Base-by-base conservation (phyloP, 2,329 filamentous ascomycete species). In the Claviceps africana region DNA sequence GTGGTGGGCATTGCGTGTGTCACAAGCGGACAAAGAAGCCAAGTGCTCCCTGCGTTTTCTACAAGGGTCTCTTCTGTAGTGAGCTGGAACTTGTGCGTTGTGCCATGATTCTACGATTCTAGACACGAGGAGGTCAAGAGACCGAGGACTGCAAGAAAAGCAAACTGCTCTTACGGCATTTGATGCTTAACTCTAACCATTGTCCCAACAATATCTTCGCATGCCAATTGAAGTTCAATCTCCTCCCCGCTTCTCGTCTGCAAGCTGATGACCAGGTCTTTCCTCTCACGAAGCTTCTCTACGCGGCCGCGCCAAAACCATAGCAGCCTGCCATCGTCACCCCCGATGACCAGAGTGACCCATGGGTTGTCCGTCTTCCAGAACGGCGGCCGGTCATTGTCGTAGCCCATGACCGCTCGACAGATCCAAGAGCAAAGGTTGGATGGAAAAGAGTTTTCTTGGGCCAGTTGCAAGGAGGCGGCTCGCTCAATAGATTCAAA, bases 191-290 rank as follows among this genome's bases (percentile, higher is more conserved):
- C 48, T 19, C 62, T 58, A 40, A 75, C 63, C 33, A 70, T 63
- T 0, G 80, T 82, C 1, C 81, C 81, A 3, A 82, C 87, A 59
- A 97, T 85, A 44, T 88, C 83, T 67, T 96, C 91, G 57, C 90
- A 97, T 65, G 87, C 86, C 48, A 90, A 80, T 55, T 82, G 87
- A 25, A 74, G 74, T 35, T 93, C 77, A 3, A 74, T 68, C 53
- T 84, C 78, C 19, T 78, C 75, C 0, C 71, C 63, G 4, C 69
- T 69, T 1, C 65, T 74, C 21, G 88, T 63, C 0, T 77, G 68
- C 1, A 82, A 77, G 0, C 60, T 21, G 68, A 77, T 56, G 85
- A 83, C 76, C 25, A 73, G 60, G 7, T 71, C 70, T 30, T 83
- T 77, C 0, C 75, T 76, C 5, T 72, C 74, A n/a, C 76, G 72